Conservation (phyloP, 257 asterid genomes). For the Fraxinus anomala region DNA sequence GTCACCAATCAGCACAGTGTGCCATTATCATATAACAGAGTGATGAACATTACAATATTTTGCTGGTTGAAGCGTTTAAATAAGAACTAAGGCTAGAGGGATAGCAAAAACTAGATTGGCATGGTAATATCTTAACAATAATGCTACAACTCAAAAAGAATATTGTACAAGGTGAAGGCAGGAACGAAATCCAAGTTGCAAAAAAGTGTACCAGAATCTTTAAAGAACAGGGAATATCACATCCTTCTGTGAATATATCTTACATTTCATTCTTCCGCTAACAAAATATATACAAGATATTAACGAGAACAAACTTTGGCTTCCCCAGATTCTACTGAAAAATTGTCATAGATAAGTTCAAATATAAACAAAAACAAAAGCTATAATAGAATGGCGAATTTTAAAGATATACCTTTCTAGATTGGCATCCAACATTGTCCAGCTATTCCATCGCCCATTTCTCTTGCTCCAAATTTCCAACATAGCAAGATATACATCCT, state of each 20-base stretch:
- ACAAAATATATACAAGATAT: conserved; percentile 36
- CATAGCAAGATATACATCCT: conserved; percentile 5
- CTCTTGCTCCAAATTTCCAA: conserved; percentile 15
- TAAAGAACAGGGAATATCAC: neutral
- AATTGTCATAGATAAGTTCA: conserved; percentile 9
- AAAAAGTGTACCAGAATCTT: neutral
- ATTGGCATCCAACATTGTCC: neutral
- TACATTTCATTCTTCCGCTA: conserved; percentile 25
- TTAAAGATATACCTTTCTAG: conserved; percentile 11
- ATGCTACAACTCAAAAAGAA: neutral
- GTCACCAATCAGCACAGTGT: neutral
- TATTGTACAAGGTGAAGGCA: conserved; percentile 8
- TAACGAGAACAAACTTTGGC: conserved; percentile 25
- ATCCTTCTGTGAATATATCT: conserved; percentile 19
- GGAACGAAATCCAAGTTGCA: neutral
- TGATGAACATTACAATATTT: neutral
- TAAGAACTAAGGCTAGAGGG: neutral
- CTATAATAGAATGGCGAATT: neutral
- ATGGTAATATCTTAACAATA: neutral
- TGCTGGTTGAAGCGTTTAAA: neutral
- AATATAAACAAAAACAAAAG: neutral
- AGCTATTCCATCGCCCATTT: conserved; percentile 3
- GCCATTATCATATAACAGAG: neutral
- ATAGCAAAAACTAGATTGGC: neutral
- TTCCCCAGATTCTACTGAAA: conserved; percentile 34